Base-by-base conservation (phyloP, 2,329 filamentous ascomycete species). In the Epicoccum nigrum region DNA sequence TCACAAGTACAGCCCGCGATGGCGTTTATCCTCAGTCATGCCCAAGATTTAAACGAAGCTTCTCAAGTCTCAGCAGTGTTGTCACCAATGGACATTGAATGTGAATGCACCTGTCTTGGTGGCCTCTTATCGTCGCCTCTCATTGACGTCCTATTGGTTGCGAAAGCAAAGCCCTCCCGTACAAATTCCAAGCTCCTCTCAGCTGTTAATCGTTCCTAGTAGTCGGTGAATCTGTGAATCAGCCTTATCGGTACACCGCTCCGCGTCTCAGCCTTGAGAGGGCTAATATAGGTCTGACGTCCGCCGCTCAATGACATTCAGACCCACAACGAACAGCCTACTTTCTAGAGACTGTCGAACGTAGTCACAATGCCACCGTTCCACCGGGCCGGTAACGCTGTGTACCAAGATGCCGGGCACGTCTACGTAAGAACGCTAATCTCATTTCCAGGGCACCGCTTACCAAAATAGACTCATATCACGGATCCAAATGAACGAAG, bases 401-500 rank as follows among this genome's bases (percentile, higher is more conserved):
- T 67, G 19, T 70, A 70, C 50, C 57, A 60, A 41, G 63, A 70
- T 62, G 63, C 66, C 27, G 64, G 58, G 16, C 64, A 67, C 17
- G 65, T 70, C 43, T 70, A 70, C 41, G 62, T 66, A 44, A 17
- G 57, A 51, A 16, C 30, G 35, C 41, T 20, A 4, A 17, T n/a
- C 11, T 25, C 15, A 4, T 19, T 2, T 28, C 28, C 28, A 28
- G 17, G 11, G 31, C 16, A 12, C 17, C n/a, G 30, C 37, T 41
- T 28, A 46, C 45, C 41, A 43, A 44, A 42, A 16, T 23, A 47
- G 62, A 63, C 62, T 34, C 68, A 71, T 44, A 69, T 71, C 31
- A 50, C 55, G 15, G 69, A 72, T 23, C 68, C 68, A 4, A 71
- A 71, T 59, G 69, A 72, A 59, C 62, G 69, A 11, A 56, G 69